Evolutionary conservation across 1,284 basidiomycete genomes (phyloP).

Genomic region (Heterobasidion irregulare): DNA sequence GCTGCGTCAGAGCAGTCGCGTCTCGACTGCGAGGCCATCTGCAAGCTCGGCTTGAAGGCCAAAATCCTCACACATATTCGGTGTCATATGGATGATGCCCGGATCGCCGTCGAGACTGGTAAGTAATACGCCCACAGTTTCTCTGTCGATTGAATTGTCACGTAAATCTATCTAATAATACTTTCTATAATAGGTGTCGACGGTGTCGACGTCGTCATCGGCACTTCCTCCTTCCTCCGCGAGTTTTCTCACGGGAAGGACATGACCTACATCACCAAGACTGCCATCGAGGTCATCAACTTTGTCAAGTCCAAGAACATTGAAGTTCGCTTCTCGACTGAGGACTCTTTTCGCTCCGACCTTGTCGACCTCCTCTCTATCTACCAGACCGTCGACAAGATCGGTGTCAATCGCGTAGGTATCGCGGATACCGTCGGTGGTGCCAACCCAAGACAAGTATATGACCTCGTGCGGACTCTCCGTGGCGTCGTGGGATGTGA

Average conservation of each 20-base stretch:
- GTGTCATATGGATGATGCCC: conserved; percentile 99
- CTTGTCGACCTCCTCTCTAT: conserved; percentile 97
- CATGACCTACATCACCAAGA: conserved; percentile 99
- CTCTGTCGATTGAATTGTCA: background rate
- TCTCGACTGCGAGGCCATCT: conserved; percentile 95
- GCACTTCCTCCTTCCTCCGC: conserved; percentile 97
- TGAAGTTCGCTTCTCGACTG: conserved; percentile 99
- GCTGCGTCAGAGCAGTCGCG: conserved; percentile 97
- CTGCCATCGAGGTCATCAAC: conserved; percentile 96
- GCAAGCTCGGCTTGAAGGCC: conserved; percentile 95
- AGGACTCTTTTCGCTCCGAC: conserved; percentile 99
- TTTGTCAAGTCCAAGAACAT: conserved; percentile 99
- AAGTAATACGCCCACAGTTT: conserved; percentile 12
- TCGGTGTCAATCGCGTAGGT: conserved; percentile 98
- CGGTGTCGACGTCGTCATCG: conserved; percentile 99
- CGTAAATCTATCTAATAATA: background rate
- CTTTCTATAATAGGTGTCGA: conserved; percentile 65
- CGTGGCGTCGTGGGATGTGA: conserved; percentile 94
- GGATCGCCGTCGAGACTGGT: conserved; percentile 98
- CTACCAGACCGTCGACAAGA: conserved; percentile 99
- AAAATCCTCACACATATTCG: conserved; percentile 99
- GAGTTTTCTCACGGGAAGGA: conserved; percentile 99
- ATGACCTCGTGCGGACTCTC: conserved; percentile 95
- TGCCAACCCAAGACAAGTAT: conserved; percentile 97
- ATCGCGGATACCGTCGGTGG: conserved; percentile 99